A percentile compares a stretch with the other conserved stretches of the same genome.
Evolutionary conservation across 148 eudicot species (phyloP).

Genomic region (Silene conica): DNA sequence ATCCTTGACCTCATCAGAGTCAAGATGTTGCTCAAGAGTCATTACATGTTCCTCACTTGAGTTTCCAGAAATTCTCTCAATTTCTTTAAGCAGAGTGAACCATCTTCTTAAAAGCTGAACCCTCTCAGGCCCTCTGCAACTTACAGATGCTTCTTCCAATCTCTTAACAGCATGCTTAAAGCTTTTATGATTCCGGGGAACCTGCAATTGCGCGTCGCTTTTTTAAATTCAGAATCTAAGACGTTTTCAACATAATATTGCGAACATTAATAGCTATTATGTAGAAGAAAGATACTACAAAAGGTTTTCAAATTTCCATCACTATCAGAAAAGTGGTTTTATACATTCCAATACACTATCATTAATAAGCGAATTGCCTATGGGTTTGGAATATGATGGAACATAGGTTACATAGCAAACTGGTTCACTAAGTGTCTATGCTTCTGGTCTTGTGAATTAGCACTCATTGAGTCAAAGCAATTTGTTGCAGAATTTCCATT

Average conservation of each 20-base stretch:
- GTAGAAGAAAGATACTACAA: background rate
- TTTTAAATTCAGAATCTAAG: background rate
- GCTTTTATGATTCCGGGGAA: conserved; percentile 63
- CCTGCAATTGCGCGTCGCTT: conserved; percentile 42
- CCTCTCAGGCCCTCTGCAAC: conserved; percentile 80
- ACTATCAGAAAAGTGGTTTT: background rate
- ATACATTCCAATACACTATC: background rate
- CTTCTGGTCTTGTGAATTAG: background rate
- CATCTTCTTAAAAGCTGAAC: conserved; percentile 71
- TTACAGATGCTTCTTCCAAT: conserved; percentile 87
- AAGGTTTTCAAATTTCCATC: background rate
- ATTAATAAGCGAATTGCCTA: background rate
- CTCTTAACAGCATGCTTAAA: conserved; percentile 79
- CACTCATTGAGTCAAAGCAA: background rate
- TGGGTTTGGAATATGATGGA: background rate
- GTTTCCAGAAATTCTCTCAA: conserved; percentile 48
- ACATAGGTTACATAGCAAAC: background rate
- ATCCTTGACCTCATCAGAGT: conserved; percentile 57
- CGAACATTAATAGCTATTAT: background rate
- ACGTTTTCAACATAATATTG: background rate
- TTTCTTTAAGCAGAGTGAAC: conserved; percentile 68
- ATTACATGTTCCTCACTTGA: conserved; percentile 44
- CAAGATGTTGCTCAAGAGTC: conserved; percentile 45
- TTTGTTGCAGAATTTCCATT: background rate
- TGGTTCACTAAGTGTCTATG: background rate